These are phyloP conservation scores for Lentinula aciculospora DNA, from an alignment of 768 basidiomycete species.

Conservation along the genomic window DNA sequence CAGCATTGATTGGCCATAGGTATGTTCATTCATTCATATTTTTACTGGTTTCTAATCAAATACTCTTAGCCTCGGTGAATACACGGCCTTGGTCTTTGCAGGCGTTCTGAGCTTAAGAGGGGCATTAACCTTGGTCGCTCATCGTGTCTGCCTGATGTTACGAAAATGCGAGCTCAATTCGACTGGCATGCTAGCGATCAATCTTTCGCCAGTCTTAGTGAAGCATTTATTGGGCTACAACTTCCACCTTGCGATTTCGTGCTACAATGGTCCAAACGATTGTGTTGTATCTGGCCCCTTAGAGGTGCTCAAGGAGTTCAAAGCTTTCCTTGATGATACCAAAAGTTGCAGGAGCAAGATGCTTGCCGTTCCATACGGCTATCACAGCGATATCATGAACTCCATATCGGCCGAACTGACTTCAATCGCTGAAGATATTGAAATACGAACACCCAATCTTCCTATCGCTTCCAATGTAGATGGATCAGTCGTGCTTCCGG, in stretches of 20 bases:
- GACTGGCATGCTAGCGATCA: constrained; percentile 62
- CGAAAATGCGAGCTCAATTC: constrained; percentile 34
- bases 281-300: constrained; percentile 57
- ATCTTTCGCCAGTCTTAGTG: constrained; percentile 28
- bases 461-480: constrained; percentile 59
- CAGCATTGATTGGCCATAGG: constrained; percentile 72
- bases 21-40: constrained; percentile 21
- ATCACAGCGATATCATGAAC: constrained; percentile 62
- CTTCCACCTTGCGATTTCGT: constrained; percentile 45
- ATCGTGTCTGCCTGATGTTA: constrained; percentile 52
- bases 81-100: constrained; percentile 62
- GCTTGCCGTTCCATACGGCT: constrained; percentile 55
- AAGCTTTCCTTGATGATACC: constrained; percentile 29
- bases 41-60: constrained; percentile 1
- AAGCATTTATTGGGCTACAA: constrained; percentile 23
- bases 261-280: constrained; percentile 54
- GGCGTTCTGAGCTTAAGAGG: constrained; percentile 51
- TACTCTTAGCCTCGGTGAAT: constrained; percentile 66
- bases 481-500: constrained; percentile 47
- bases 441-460: constrained; percentile 42
- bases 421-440: constrained; percentile 28
- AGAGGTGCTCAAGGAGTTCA: constrained; percentile 34
- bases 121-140: constrained; percentile 53
- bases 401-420: constrained; percentile 48
- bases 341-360: constrained; percentile 32